Evolutionary conservation across 805 yeast species (phyloP), one percentile per base, ranked within the genome.

Genomic region (Metschnikowia santaceciliae): DNA sequence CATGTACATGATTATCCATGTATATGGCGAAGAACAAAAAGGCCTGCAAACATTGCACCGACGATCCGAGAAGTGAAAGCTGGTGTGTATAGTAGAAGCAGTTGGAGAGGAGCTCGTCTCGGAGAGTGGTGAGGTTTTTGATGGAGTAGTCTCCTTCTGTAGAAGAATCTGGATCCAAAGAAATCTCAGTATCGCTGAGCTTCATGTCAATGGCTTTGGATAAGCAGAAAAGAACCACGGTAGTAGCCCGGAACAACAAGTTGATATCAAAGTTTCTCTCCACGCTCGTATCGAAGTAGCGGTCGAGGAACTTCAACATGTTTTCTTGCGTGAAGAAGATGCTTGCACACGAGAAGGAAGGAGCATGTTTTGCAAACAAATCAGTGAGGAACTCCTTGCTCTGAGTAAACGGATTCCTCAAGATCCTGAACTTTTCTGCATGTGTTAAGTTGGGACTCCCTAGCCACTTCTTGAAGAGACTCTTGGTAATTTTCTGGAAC

Each of bases 381-480:
- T 39, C 47, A 4, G 33, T 14, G 22, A 55, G 42, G 4, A 46
- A 35, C 15, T 54, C 54, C 19, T 46, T 50, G 37, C 64, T 57
- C 7, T 54, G 52, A 1, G 61, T 58, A 15, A 70, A 57, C 0
- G 74, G 72, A 11, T 52, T 41, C 33, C 58, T 63, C 30, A 66
- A 54, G 30, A 61, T 47, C 36, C 56, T 56, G n/a, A 45, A 50
- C 23, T 57, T 57, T 15, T 48, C 60, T 14, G 58, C 51, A 4
- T 55, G 53, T 40, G 62, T 64, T 11, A 64, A 49, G 11, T 59
- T 52, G 0, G 66, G 64, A 7, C 72, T 72, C 39, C 68, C 73
- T 10, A 63, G 59, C 69, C 73, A 71, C 47, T 57, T 61, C 38
- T 54, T 47, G 19, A 61, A 49, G 11, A 65, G 57, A 2, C 51